Percentiles rank a stretch among this genome's conserved stretches.
Conservation (phyloP, 352 stramenopile species). For the Pythium insidiosum region DNA sequence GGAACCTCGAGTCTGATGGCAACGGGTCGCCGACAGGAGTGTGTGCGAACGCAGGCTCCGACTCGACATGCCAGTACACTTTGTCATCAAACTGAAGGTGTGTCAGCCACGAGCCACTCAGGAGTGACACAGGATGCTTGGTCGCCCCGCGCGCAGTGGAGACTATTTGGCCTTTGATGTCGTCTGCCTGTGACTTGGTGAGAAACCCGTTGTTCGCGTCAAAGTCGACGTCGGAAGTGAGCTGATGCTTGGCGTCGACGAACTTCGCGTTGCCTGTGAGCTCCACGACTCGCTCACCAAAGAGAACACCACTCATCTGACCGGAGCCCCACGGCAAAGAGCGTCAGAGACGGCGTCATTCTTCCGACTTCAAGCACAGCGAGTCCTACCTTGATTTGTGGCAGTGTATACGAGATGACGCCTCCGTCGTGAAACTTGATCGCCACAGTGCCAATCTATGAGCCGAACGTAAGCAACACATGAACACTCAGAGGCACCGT, state of each 20-base stretch:
- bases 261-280: conserved; percentile 47
- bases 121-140: conserved; percentile 32
- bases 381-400: conserved; percentile 50
- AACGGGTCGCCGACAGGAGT: conserved; percentile 29
- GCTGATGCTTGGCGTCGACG: conserved; percentile 26
- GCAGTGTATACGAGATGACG: conserved; percentile 52
- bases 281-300: conserved; percentile 66
- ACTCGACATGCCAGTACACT: conserved; percentile 70
- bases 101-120: conserved; percentile 61
- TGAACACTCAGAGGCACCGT: no score
- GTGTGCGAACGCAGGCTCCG: conserved; percentile 53
- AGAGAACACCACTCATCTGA: conserved; percentile 64
- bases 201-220: conserved; percentile 60
- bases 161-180: conserved; percentile 67
- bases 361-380: no score
- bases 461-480: neutral
- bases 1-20: conserved; percentile 51
- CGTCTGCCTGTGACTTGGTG: conserved; percentile 49
- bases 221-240: conserved; percentile 50
- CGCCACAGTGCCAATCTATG: conserved; percentile 18
- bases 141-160: conserved; percentile 27
- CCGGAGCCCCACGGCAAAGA: no score
- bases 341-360: no score
- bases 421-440: conserved; percentile 49
- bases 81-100: conserved; percentile 65